Conservation (phyloP, 208 protist genomes). For the Wallacemonas sp. region DNA sequence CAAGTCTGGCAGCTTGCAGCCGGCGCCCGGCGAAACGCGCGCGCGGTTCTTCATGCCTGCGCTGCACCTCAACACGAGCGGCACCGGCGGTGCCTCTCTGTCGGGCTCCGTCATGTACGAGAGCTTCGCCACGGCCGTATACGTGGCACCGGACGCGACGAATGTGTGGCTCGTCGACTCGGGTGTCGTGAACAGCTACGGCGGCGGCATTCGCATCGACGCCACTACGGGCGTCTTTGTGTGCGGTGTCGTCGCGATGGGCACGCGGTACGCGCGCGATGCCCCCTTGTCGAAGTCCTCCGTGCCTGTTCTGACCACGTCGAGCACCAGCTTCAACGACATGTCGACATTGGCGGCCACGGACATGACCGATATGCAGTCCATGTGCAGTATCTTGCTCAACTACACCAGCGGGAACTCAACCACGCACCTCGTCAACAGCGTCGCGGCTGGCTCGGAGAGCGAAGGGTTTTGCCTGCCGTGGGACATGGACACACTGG, state of each 20-base stretch:
- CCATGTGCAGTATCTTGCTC: slow-evolving; percentile 36
- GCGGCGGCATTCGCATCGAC: slow-evolving; percentile 39
- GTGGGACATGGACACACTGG: slow-evolving; percentile 20
- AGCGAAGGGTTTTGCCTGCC: slow-evolving; percentile 47
- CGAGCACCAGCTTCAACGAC: background rate
- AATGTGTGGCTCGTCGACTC: slow-evolving; percentile 35
- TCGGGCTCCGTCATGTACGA: slow-evolving; percentile 23
- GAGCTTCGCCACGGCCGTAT: slow-evolving; percentile 38
- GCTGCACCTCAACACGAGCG: slow-evolving; percentile 32
- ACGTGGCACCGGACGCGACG: slow-evolving; percentile 20
- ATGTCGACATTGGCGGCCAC: background rate
- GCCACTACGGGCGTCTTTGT: slow-evolving; percentile 28
- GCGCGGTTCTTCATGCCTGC: slow-evolving; percentile 31
- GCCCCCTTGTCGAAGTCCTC: background rate
- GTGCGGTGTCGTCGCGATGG: slow-evolving; percentile 27
- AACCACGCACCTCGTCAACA: slow-evolving; percentile 7
- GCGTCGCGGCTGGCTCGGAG: slow-evolving; percentile 38
- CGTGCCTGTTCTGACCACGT: slow-evolving; percentile 3
- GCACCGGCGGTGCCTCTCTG: background rate
- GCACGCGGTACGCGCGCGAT: slow-evolving; percentile 32
- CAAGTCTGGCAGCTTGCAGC: slow-evolving; percentile 1
- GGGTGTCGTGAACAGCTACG: slow-evolving; percentile 35
- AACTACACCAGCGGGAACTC: slow-evolving; percentile 22
- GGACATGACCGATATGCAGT: slow-evolving; percentile 5
- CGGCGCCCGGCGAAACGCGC: slow-evolving; percentile 8